These are phyloP conservation scores for Escovopsis sp. DNA, from an alignment of 2,329 filamentous ascomycete genomes.

Conservation along the genomic window DNA sequence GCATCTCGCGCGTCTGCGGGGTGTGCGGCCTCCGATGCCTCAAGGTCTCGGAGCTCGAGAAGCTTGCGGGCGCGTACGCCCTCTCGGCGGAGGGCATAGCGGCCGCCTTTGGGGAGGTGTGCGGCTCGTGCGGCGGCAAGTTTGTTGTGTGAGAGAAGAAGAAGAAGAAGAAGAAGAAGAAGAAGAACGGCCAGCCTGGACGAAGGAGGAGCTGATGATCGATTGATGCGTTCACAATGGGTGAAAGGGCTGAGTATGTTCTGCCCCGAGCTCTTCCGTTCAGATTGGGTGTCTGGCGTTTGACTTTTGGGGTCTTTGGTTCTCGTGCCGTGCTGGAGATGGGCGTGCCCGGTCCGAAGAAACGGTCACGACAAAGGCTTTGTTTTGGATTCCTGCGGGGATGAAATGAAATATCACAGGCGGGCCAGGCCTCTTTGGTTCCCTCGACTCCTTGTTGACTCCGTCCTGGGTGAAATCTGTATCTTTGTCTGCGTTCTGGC, in stretches of 20 bases:
- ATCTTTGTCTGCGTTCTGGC: no score
- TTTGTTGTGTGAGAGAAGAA: conserved; percentile 19
- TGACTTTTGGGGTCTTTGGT: neutral
- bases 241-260: neutral
- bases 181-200: neutral
- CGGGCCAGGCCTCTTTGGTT: no score
- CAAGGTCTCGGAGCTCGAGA: conserved; percentile 25
- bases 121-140: conserved; percentile 28
- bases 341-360: no score
- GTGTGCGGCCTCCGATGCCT: conserved; percentile 40
- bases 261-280: neutral
- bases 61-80: conserved; percentile 17
- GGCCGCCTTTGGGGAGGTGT: conserved; percentile 20
- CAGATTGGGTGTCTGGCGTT: neutral
- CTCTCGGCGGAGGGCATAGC: conserved; percentile 13
- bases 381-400: no score
- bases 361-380: no score
- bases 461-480: no score
- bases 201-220: neutral
- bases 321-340: neutral
- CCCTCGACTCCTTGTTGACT: no score
- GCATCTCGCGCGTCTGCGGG: conserved; percentile 37
- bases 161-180: no score
- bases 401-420: no score
- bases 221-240: neutral